phyloP scores from a whole-genome alignment of 257 asterid genomes.

The Capsicum pubescens region DNA sequence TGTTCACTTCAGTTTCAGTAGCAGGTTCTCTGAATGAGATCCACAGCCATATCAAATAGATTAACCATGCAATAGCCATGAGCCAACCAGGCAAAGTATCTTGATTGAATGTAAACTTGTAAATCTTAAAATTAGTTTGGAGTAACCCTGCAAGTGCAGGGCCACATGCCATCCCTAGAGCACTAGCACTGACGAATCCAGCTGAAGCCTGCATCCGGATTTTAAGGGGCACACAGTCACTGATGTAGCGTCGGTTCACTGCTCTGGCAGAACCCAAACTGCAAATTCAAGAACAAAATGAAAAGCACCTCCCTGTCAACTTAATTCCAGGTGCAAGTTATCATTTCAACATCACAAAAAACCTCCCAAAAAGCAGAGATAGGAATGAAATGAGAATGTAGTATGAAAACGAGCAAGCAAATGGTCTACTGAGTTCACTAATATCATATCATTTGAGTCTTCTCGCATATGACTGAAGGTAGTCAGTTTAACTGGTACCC shows the following conservation, averaged over 20 bases:
- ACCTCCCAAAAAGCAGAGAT: neutral
- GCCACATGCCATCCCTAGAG: conserved; percentile 99
- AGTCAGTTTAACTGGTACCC: conserved; percentile 8
- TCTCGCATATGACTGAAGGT: conserved; percentile 9
- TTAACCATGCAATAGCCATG: conserved; percentile 85
- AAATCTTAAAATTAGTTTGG: conserved; percentile 71
- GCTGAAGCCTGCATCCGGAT: conserved; percentile 97
- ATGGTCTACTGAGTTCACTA: conserved; percentile 4
- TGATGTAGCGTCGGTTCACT: conserved; percentile 91
- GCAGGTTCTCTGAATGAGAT: conserved; percentile 87
- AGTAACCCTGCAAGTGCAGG: conserved; percentile 97
- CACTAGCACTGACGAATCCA: conserved; percentile 98
- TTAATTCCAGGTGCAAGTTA: conserved; percentile 24
- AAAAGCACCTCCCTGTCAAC: conserved; percentile 22
- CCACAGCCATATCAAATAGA: conserved; percentile 79
- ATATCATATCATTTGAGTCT: conserved; percentile 23
- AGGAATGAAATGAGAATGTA: conserved; percentile 3
- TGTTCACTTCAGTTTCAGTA: conserved; percentile 48
- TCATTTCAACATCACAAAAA: neutral
- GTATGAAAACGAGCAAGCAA: neutral
- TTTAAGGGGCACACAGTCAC: conserved; percentile 95
- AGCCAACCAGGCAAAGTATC: conserved; percentile 97
- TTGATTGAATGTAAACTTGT: conserved; percentile 76
- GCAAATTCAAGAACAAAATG: conserved; percentile 41
- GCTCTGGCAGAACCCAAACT: conserved; percentile 99